Percentiles rank a stretch among this genome's conserved stretches.
Conservation (phyloP, 805 yeast genomes). For the Hanseniaspora guilliermondii region DNA sequence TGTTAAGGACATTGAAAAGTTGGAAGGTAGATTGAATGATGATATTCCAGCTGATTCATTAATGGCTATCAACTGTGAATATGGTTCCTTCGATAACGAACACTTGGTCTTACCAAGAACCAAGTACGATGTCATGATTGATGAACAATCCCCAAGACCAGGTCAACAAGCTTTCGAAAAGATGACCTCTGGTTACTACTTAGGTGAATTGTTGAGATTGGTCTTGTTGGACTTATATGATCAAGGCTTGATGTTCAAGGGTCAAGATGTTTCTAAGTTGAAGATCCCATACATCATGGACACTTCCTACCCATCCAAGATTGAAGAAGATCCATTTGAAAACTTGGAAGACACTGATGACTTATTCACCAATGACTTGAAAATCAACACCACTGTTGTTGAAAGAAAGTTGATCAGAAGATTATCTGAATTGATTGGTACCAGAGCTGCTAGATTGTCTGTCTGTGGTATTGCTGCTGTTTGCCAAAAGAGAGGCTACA, state of each 20-base stretch:
- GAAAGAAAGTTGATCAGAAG: slow-evolving; percentile 78
- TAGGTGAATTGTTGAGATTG: slow-evolving; percentile 83
- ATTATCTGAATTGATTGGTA: slow-evolving; percentile 76
- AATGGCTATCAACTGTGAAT: slow-evolving; percentile 97
- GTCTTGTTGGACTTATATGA: slow-evolving; percentile 59
- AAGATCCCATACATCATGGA: slow-evolving; percentile 62
- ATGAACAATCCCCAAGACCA: slow-evolving; percentile 83
- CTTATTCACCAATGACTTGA: slow-evolving; percentile 47
- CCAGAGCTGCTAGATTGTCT: slow-evolving; percentile 82
- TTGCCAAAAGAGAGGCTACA: slow-evolving; percentile 69
- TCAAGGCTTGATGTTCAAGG: slow-evolving; percentile 53
- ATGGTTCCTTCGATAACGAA: slow-evolving; percentile 94
- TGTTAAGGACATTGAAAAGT: slow-evolving; percentile 62
- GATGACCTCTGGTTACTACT: slow-evolving; percentile 93
- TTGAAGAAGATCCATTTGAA: slow-evolving; percentile 83
- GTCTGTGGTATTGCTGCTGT: slow-evolving; percentile 94
- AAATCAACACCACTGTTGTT: slow-evolving; percentile 51
- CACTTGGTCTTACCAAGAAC: slow-evolving; percentile 76
- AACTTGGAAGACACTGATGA: slow-evolving; percentile 64
- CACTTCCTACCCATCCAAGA: slow-evolving; percentile 72
- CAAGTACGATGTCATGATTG: slow-evolving; percentile 70
- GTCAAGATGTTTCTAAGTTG: slow-evolving; percentile 56
- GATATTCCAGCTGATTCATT: slow-evolving; percentile 54
- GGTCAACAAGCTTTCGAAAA: slow-evolving; percentile 93
- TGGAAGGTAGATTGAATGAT: slow-evolving; percentile 52